These are phyloP conservation scores for Alloteropsis semialata DNA, from an alignment of 176 grass and related monocot genomes.

Conservation along the genomic window DNA sequence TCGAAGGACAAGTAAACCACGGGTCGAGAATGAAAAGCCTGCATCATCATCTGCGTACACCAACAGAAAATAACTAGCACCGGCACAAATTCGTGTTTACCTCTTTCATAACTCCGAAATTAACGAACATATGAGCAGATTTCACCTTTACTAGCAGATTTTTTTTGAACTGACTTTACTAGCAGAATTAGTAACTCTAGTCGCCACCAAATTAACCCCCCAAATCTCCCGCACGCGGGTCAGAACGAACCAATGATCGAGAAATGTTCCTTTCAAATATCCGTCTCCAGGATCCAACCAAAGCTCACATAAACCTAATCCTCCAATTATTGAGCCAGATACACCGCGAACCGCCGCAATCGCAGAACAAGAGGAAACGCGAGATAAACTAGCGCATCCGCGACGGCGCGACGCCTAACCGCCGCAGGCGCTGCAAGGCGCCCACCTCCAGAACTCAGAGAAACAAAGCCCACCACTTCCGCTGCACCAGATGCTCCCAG, in stretches of 20 bases:
- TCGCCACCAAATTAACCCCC: not conserved
- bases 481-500: not conserved
- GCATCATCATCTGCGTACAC: not conserved
- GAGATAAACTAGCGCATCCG: not conserved
- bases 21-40: not conserved
- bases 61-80: not conserved
- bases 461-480: not conserved
- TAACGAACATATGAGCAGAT: not conserved
- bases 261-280: not conserved
- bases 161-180: not conserved
- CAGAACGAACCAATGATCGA: not conserved
- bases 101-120: not conserved
- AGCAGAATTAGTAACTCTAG: not conserved
- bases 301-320: not conserved
- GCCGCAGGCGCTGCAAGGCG: not conserved
- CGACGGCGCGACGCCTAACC: not conserved
- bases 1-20: not conserved
- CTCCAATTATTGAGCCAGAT: not conserved
- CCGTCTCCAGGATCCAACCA: not conserved
- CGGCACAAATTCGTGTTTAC: constrained; percentile 1
- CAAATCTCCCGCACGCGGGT: not conserved
- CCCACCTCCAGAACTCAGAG: not conserved
- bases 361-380: not conserved
- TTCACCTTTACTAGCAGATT: not conserved
- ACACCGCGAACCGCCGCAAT: not conserved